phyloP scores from a whole-genome alignment of 75 land plant genomes.

The Gnetum montanum region DNA sequence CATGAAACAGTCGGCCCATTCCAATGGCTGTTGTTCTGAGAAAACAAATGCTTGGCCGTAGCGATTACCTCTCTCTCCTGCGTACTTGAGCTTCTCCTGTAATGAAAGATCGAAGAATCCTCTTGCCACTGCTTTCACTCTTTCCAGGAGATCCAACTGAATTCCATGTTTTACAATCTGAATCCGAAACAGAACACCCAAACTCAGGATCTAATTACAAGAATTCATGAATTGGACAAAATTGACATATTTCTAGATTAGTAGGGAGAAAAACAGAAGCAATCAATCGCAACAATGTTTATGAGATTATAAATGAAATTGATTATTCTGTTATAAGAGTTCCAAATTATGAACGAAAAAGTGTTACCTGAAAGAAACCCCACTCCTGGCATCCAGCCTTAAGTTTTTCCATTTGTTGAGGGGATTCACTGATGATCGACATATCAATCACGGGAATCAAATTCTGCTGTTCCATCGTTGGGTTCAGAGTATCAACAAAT shows the following conservation, averaged over 20 bases:
- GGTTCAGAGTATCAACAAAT: neutral
- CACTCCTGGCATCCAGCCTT: neutral
- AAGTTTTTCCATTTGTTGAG: neutral
- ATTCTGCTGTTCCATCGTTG: too few relatives aligned
- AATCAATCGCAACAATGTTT: neutral
- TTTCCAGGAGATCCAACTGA: slow-evolving; percentile 4
- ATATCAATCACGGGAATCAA: neutral
- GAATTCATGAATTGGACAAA: neutral
- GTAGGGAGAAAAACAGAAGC: neutral
- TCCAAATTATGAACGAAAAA: neutral
- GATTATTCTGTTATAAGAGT: neutral
- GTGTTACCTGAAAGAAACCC: neutral
- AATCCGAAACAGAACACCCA: neutral
- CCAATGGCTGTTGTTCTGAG: neutral
- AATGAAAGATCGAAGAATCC: slow-evolving; percentile 14
- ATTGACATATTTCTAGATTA: too few relatives aligned
- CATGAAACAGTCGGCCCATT: neutral
- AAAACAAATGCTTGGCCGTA: slow-evolving; percentile 6
- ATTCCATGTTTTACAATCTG: slow-evolving; percentile 14
- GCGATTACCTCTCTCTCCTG: neutral
- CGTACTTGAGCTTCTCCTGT: slow-evolving; percentile 12
- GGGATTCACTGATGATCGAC: neutral
- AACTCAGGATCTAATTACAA: too few relatives aligned
- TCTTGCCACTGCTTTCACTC: slow-evolving; percentile 1
- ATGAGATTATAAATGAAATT: neutral